These are phyloP conservation scores for Ophiorrhiza pumila DNA, from an alignment of 257 asterid species.

Conservation along the genomic window DNA sequence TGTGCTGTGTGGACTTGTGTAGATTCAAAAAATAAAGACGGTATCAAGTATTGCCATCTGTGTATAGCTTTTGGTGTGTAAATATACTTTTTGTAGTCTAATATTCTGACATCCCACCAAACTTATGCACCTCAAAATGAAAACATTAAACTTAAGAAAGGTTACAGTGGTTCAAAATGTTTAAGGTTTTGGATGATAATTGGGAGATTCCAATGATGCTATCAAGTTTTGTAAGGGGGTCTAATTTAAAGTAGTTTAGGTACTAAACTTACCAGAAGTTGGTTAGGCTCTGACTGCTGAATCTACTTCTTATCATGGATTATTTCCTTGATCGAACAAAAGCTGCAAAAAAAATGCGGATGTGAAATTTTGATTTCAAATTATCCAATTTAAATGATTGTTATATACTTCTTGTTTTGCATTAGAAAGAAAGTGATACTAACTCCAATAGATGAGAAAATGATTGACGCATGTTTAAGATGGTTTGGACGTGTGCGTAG, in stretches of 20 bases:
- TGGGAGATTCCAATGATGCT: background rate
- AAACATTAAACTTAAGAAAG: background rate
- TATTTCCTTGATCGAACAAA: background rate
- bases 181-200: background rate
- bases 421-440: too few species aligned
- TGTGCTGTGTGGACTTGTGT: background rate
- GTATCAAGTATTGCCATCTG: background rate
- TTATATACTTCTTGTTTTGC: background rate
- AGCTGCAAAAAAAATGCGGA: background rate
- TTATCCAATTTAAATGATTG: background rate
- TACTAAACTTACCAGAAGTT: background rate
- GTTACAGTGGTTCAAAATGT: background rate
- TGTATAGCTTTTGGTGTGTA: background rate
- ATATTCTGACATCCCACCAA: background rate
- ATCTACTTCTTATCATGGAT: background rate
- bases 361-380: background rate
- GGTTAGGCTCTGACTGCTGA: background rate
- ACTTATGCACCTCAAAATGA: background rate
- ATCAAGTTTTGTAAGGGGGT: background rate
- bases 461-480: too few species aligned
- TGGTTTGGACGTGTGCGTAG: too few species aligned
- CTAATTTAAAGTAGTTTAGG: background rate
- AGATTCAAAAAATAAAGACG: background rate
- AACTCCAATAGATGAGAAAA: too few species aligned
- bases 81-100: background rate